Percentiles rank a stretch among this genome's conserved stretches.
Evolutionary conservation across 2,329 filamentous ascomycete genomes (phyloP).

Genomic region (Ramularia collo-cygni): DNA sequence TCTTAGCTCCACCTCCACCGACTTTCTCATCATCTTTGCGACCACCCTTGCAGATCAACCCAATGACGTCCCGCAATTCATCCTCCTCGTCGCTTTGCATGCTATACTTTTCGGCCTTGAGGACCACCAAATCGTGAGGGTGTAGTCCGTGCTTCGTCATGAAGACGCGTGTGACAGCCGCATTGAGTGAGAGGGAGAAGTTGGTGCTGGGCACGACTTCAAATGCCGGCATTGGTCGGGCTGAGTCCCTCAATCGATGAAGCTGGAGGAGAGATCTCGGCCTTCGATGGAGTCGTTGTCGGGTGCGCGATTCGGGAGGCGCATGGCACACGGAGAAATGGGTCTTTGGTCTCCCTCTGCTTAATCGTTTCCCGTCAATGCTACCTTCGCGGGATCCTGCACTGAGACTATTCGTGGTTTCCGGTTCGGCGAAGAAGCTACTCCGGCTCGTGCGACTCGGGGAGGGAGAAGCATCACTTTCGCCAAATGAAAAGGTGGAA

Average conservation of each 20-base stretch:
- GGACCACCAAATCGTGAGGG: constrained; percentile 62
- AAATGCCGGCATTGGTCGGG: constrained; percentile 59
- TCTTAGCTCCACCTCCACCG: constrained; percentile 56
- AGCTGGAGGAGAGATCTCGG: constrained; percentile 66
- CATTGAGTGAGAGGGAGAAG: constrained; percentile 53
- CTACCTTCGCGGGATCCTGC: constrained; percentile 28
- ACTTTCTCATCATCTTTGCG: constrained; percentile 39
- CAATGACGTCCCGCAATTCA: constrained; percentile 54
- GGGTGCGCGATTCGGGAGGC: constrained; percentile 49
- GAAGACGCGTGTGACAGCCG: constrained; percentile 58
- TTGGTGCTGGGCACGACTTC: constrained; percentile 60
- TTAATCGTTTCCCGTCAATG: constrained; percentile 22
- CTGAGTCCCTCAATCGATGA: constrained; percentile 55
- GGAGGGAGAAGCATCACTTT: constrained; percentile 13
- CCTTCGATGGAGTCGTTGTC: constrained; percentile 58
- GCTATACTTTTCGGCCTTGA: constrained; percentile 63
- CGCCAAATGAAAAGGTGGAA: constrained; percentile 12
- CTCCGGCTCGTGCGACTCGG: constrained; percentile 23
- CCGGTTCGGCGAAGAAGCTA: constrained; percentile 30
- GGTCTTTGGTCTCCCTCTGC: constrained; percentile 47
- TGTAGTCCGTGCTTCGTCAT: constrained; percentile 57
- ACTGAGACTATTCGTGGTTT: constrained; percentile 24
- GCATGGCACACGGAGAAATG: constrained; percentile 63
- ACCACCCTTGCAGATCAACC: constrained; percentile 53
- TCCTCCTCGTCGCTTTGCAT: constrained; percentile 39